Base-by-base conservation (phyloP, 768 basidiomycete species). In the Pulveroboletus sp. region DNA sequence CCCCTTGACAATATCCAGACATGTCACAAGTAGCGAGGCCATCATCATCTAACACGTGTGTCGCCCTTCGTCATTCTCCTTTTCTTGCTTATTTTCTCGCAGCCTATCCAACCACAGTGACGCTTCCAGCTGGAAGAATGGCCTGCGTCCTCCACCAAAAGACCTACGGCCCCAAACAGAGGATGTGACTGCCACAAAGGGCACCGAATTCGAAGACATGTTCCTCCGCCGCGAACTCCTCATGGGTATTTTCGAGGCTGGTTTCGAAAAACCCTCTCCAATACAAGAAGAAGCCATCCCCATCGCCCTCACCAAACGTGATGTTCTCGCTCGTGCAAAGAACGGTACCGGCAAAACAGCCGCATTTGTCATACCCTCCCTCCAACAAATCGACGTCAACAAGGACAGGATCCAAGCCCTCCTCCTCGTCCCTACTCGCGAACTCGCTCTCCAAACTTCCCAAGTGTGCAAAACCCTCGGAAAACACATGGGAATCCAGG, bases 261-360 rank as follows among this genome's bases (percentile, higher is more conserved):
- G 95, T 49, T 95, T 94, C 67, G 95, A 98, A 72, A 85, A 79
- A 59, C 95, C 95, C 36, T 95, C 92, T 21, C 95, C 95, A 53
- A 97, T 99, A 71, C 95, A 99, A 77, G 95, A 99, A 81, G 91
- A 97, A 75, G 90, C 95, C 45, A 97, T 97, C 61, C 95, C 95
- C 47, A 83, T 92, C 60, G 94, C 94, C 33, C 84, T 98, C 63
- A 84, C 89, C 47, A 89, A 87, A 61, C 86, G 95, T 65, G 95
- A 99, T 73, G 72, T 98, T 66, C 88, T 95, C 57, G 93, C 93
- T 35, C 90, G 93, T 56, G 93, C 94, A 47, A 94, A 95, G 80
- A 92, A 94, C 62, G 90, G 95, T 56, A 99, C 95, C 4, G 95
- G 95, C 56, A 93, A 99, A 78, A 99, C 95, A 20, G 95, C 94